A percentile compares a stretch with the other conserved stretches of the same genome.
These are phyloP conservation scores for Brassica cretica DNA, from an alignment of 345 rosid species.

Conservation along the genomic window DNA sequence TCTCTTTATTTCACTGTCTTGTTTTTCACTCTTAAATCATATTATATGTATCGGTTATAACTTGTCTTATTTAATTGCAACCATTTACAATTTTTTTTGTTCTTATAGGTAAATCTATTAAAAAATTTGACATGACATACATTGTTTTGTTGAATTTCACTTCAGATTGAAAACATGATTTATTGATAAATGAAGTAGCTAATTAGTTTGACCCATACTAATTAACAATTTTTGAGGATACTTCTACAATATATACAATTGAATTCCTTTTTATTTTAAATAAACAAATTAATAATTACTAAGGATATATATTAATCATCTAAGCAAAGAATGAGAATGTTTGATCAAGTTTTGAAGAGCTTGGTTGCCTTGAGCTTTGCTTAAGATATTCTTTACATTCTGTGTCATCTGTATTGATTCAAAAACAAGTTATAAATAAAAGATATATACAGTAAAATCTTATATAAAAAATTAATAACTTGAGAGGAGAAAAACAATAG, in stretches of 20 bases:
- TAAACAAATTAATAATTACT: background rate
- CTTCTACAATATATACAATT: background rate
- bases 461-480: too few relatives aligned
- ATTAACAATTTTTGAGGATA: background rate
- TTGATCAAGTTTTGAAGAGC: background rate
- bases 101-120: background rate
- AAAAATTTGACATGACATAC: background rate
- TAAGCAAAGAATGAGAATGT: background rate
- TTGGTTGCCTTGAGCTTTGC: background rate
- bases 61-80: background rate
- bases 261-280: background rate
- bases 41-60: background rate
- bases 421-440: background rate
- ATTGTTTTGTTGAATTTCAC: background rate
- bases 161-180: background rate
- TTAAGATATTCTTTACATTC: background rate
- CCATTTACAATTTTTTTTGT: background rate
- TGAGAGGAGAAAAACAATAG: background rate
- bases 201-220: background rate
- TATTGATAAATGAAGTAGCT: background rate
- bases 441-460: background rate
- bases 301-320: background rate
- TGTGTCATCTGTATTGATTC: background rate
- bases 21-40: background rate
- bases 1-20: constrained; percentile 26